Base-by-base conservation (phyloP, 1,284 basidiomycete genomes). In the Ceratobasidium sp. region DNA sequence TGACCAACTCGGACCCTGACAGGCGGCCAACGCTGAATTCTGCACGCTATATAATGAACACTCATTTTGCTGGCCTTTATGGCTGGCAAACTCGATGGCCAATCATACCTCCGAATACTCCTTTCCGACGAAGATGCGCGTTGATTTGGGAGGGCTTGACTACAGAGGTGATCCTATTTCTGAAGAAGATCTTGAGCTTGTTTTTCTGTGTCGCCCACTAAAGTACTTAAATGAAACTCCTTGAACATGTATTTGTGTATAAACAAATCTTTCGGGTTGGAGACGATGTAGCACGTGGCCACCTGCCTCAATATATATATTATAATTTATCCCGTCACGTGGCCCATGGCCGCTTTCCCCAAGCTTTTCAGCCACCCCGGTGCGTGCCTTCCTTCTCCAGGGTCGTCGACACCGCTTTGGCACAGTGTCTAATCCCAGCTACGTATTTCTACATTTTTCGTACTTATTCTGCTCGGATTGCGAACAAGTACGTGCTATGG, bases 1-100 rank as follows among this genome's bases (percentile, higher is more conserved):
- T 67, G 65, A 67, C 65, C n/a, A 48, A 67, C 46, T 30, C 30
- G 20, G 46, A 67, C 14, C 65, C 65, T 23, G 44, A 23, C 67
- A 38, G 6, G 16, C 60, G 60, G n/a, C 41, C 60, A 16, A 44
- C 60, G 35, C 44, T 67, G 10, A 12, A 67, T 1, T 48, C 30
- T 8, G 65, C 65, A 16, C 27, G 8, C 8, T 8, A 67, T n/a
- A 30, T 27, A 27, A 69, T 69, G 50, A 69, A 54, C 50, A 54
- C 67, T 1, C 35, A 38, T 14, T 69, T 69, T 20, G 18, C 20
- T 35, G 67, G 67, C 1, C 50, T 69, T n/a, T 5, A 23, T 10
- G 67, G 67, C 3, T 52, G 46, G 52, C 30, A 50, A 55, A n/a
- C 30, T 5, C 27, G 67, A 8, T 69, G 67, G 67, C 67, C 67